Evolutionary conservation across 441 rosid species (phyloP), one percentile per base, ranked within the genome.

Genomic region (Raphanus hybrid): DNA sequence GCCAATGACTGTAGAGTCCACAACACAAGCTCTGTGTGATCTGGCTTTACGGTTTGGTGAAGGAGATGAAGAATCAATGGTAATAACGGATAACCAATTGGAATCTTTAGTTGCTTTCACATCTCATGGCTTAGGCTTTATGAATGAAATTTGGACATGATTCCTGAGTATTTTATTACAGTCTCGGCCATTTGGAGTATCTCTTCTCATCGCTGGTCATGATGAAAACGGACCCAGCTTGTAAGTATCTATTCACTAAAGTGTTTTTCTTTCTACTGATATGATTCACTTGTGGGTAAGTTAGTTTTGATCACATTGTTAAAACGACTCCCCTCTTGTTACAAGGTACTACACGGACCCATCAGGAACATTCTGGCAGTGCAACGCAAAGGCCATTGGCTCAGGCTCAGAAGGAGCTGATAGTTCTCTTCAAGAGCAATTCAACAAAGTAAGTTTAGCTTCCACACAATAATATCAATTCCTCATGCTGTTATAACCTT

Each of bases 41-140:
- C 86, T 93, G 64, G 98, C 98, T 57, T 84, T 96, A 67, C 86
- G 98, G 55, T 92, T 92, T 83, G 99, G 99, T 73, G 99, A 95
- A 90, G 99, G 99, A 61, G 99, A 95, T 34, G 99, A 95, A 82
- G 99, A 96, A 73, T 92, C 99, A 64, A 96, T 96, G 99, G 98
- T 96, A 87, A 84, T 37, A 55, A 82, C 65, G 2, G 10, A 62
- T 62, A 64, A 26, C 59, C 23, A 10, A 29, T 4, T 59, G 15
- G 69, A 65, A 75, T 59, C 60, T 60, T 1, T 14, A 14, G 15
- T 57, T 70, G n/a, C 71, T 73, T 3, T n/a, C 20, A 7, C 39
- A 29, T 57, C 41, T 29, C 15, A 3, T 0, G 0, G 37, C 62
- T 27, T 61, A 37, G 48, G 60, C 64, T 50, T 61, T 54, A 27